Evolutionary conservation across 202 grass and related monocot species (phyloP).

Genomic region (Setaria italica): DNA sequence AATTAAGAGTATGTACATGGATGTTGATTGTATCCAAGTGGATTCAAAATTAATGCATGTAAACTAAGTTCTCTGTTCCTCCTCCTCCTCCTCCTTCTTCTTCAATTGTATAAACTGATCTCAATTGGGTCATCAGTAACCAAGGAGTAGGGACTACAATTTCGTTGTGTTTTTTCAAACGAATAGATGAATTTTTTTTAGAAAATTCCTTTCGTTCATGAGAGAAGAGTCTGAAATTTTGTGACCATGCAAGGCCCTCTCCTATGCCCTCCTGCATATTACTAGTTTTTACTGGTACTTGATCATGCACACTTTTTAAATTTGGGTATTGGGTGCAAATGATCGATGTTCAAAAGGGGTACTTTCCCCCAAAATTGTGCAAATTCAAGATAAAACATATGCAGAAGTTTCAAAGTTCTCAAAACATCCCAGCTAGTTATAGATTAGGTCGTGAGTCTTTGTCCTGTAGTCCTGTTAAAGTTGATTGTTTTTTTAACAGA

Average conservation of each 20-base stretch:
- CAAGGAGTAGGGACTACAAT: no score
- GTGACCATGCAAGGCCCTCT: background rate
- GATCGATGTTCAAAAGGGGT: no score
- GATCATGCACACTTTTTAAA: background rate
- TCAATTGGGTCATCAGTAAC: no score
- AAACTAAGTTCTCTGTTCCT: background rate
- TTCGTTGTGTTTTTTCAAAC: no score
- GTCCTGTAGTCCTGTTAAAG: background rate
- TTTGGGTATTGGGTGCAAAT: no score
- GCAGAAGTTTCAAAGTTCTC: background rate
- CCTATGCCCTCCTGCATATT: background rate
- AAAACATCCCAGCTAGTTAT: background rate
- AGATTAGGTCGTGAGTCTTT: background rate
- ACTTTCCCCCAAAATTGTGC: no score
- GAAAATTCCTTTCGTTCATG: no score
- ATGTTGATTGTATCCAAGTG: slow-evolving; percentile 19
- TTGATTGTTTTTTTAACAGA: background rate
- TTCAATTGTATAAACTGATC: background rate
- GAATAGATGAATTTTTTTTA: no score
- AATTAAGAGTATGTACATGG: slow-evolving; percentile 8
- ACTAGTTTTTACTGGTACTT: background rate
- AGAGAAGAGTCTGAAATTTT: no score
- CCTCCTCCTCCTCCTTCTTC: no score
- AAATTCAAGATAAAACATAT: background rate
- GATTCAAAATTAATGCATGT: background rate